Evolutionary conservation across 768 basidiomycete genomes (phyloP).

Genomic region (Pleurotus ostreatus): DNA sequence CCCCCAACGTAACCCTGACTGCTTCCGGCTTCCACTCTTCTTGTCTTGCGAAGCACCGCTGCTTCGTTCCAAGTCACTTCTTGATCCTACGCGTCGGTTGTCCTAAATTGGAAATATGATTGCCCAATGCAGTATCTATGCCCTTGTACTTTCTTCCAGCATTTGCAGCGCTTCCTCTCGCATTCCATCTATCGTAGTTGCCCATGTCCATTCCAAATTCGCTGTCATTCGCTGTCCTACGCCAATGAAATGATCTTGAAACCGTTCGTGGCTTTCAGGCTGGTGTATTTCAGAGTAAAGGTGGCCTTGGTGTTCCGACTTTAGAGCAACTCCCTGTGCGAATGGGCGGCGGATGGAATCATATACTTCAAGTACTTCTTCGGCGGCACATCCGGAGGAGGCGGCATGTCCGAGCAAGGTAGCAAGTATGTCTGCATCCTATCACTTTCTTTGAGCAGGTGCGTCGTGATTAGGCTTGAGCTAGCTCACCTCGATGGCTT

Average conservation of each 20-base stretch:
- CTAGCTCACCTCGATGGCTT: neutral
- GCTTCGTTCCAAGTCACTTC: neutral
- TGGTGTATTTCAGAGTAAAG: neutral
- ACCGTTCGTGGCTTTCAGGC: neutral
- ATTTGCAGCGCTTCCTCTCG: neutral
- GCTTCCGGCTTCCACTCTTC: too few relatives aligned
- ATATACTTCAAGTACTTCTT: neutral
- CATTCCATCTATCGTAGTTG: neutral
- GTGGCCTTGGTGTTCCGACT: neutral
- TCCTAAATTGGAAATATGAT: conserved; percentile 1
- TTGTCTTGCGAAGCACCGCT: neutral
- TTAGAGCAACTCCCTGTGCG: neutral
- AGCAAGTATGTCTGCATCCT: neutral
- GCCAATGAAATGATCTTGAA: neutral
- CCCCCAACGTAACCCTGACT: too few relatives aligned
- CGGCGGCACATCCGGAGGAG: neutral
- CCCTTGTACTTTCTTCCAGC: neutral
- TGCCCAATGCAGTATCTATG: neutral
- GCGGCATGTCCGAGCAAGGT: neutral
- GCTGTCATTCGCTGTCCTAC: neutral
- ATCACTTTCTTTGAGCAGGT: neutral
- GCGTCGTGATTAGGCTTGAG: too few relatives aligned
- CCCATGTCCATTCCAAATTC: conserved; percentile 4
- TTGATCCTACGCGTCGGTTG: neutral
- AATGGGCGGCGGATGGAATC: neutral